phyloP scores from a whole-genome alignment of 345 rosid species.

The Acer negundo region DNA sequence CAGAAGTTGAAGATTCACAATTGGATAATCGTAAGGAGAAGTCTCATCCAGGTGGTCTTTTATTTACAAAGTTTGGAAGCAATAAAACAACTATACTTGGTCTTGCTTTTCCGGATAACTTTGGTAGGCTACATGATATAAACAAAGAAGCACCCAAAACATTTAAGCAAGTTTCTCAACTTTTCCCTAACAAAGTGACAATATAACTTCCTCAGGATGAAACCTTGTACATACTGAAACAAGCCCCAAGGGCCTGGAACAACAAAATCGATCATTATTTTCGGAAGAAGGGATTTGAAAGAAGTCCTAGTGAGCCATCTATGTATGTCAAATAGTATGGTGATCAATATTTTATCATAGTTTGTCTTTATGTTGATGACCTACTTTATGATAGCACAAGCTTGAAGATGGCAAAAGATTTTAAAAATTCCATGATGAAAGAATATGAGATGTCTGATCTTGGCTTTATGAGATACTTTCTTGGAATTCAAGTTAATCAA shows the following conservation, averaged over 20 bases:
- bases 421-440: neutral
- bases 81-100: no score
- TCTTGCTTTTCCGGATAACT: constrained; percentile 89
- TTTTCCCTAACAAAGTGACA: constrained; percentile 93
- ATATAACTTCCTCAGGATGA: constrained; percentile 99
- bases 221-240: neutral
- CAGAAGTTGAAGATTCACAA: no score
- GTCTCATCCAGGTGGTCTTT: no score
- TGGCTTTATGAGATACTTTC: neutral
- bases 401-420: neutral
- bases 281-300: neutral
- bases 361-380: neutral
- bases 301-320: neutral
- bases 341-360: neutral
- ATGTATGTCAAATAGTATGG: neutral
- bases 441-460: neutral
- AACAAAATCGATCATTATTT: neutral
- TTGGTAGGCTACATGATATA: constrained; percentile 60
- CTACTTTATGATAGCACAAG: neutral
- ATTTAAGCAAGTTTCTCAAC: constrained; percentile 83
- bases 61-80: no score
- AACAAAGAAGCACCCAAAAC: constrained; percentile 87
- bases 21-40: no score
- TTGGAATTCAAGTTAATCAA: neutral
- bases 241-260: constrained; percentile 1